Conservation (phyloP, 768 basidiomycete species). For the Naganishia kalamii region DNA sequence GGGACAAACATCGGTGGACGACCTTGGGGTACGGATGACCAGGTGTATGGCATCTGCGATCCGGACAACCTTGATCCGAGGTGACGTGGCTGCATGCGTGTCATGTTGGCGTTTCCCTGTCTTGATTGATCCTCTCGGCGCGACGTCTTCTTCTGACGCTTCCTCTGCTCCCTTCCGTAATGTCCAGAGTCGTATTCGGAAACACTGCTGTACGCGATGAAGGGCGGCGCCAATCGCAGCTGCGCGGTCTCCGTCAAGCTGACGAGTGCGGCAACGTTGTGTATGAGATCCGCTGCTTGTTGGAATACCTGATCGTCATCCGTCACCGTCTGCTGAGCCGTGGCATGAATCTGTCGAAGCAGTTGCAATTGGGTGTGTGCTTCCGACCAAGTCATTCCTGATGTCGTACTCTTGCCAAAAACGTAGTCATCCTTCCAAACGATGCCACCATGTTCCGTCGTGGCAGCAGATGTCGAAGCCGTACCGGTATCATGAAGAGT, state of each 20-base stretch:
- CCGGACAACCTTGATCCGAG: background rate
- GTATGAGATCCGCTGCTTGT: background rate
- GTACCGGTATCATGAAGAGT: no score
- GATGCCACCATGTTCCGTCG: no score
- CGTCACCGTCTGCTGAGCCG: background rate
- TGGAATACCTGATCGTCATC: background rate
- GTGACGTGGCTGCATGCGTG: background rate
- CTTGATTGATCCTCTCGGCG: background rate
- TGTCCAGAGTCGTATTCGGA: background rate
- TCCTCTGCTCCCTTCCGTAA: background rate
- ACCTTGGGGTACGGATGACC: no score
- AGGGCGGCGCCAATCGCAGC: background rate
- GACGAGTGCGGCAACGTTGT: background rate
- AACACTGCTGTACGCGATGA: background rate
- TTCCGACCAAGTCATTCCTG: background rate
- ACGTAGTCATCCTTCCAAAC: background rate
- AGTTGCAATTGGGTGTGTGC: slow-evolving; percentile 1
- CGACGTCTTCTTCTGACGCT: background rate
- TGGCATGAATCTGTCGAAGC: slow-evolving; percentile 7
- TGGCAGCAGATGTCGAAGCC: no score
- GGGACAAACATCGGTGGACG: background rate
- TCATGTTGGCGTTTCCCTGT: no score
- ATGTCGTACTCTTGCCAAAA: background rate
- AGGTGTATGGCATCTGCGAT: background rate
- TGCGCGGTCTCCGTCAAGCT: background rate